Evolutionary conservation across 192 early-diverging fungal genomes (phyloP).

Genomic region (Chytriomyces sp.): DNA sequence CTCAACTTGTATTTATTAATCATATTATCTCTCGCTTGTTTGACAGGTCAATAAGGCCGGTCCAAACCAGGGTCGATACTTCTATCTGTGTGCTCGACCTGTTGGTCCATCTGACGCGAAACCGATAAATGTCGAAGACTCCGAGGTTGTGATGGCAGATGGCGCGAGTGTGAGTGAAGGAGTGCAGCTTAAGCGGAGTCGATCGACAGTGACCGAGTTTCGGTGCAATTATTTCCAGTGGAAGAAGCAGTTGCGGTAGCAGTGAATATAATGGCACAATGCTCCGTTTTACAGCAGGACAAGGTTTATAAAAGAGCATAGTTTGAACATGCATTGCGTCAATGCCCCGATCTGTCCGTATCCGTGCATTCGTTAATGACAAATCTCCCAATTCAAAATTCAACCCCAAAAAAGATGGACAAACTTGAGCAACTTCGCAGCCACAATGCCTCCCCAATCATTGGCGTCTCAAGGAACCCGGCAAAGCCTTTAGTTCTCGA

Average conservation of each 20-base stretch:
- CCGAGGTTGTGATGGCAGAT: not conserved
- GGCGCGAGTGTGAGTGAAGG: not conserved
- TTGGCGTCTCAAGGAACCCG: not conserved
- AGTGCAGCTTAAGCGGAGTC: conserved; percentile 21
- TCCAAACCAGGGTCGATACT: conserved; percentile 69
- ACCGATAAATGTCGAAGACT: not conserved
- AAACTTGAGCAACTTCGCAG: not conserved
- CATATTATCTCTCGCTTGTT: too few relatives aligned
- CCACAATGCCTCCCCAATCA: not conserved
- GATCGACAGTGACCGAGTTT: conserved; percentile 37
- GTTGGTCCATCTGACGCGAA: conserved; percentile 40
- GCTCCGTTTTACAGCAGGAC: too few relatives aligned
- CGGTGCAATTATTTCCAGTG: conserved; percentile 56
- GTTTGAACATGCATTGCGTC: too few relatives aligned
- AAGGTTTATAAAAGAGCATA: too few relatives aligned
- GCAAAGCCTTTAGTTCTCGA: not conserved
- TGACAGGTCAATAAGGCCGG: conserved; percentile 64
- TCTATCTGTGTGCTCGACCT: conserved; percentile 70
- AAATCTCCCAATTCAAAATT: too few relatives aligned
- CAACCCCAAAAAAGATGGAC: not conserved
- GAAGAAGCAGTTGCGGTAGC: conserved; percentile 36
- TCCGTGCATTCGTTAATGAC: too few relatives aligned
- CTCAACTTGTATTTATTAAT: too few relatives aligned
- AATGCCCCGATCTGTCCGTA: too few relatives aligned
- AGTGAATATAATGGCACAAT: too few relatives aligned